phyloP scores from a whole-genome alignment of 192 early-diverging fungal genomes.

The Oehlia diaphana region DNA sequence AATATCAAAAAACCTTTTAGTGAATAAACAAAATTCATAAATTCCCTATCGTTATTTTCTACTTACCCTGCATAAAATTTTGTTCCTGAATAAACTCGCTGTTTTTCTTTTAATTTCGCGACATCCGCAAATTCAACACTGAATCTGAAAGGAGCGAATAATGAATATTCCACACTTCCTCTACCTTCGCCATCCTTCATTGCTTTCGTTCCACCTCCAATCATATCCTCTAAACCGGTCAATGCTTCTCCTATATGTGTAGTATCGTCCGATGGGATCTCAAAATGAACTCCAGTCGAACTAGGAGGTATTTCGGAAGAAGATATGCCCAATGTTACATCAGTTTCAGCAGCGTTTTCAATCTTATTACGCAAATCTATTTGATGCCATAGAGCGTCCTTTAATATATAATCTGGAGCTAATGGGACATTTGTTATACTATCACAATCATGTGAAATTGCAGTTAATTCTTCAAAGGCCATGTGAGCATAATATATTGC shows the following conservation, averaged over 20 bases:
- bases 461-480: conserved; percentile 50
- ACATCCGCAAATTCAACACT: conserved; percentile 51
- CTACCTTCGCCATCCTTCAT: conserved; percentile 32
- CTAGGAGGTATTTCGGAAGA: conserved; percentile 18
- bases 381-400: conserved; percentile 57
- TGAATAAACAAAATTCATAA: neutral
- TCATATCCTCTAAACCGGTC: conserved; percentile 28
- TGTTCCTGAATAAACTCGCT: conserved; percentile 42
- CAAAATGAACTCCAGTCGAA: conserved; percentile 22
- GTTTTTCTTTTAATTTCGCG: conserved; percentile 37
- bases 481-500: conserved; percentile 58
- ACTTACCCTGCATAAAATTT: conserved; percentile 58
- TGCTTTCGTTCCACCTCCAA: conserved; percentile 28
- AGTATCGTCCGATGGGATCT: conserved; percentile 29
- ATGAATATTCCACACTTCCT: conserved; percentile 35
- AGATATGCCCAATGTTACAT: conserved; percentile 33
- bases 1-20: neutral
- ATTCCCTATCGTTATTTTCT: neutral
- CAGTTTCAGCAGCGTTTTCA: conserved; percentile 39
- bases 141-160: conserved; percentile 55
- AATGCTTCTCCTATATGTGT: conserved; percentile 29
- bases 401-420: conserved; percentile 36
- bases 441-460: conserved; percentile 43
- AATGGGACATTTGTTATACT: conserved; percentile 35
- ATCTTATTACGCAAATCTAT: conserved; percentile 46